Percentiles rank a stretch among this genome's conserved stretches.
phyloP scores from a whole-genome alignment of 768 basidiomycete species.

The Tephrocybe sp. region DNA sequence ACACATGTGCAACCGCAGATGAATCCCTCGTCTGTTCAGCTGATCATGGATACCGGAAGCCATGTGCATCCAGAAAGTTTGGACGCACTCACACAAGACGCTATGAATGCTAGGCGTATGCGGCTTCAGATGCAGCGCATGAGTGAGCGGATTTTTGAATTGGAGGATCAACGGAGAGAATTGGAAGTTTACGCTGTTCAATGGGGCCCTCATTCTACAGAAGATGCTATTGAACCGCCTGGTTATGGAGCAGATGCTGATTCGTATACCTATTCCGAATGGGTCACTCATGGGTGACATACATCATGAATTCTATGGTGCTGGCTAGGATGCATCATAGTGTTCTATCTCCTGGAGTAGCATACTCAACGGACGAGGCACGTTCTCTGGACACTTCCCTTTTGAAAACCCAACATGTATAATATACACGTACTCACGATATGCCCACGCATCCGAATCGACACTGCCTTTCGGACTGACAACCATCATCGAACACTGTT shows the following conservation, averaged over 20 bases:
- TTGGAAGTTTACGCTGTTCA: neutral
- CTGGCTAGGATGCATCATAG: neutral
- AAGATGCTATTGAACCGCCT: conserved; percentile 1
- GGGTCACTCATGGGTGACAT: neutral
- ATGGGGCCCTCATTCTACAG: neutral
- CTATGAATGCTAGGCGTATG: neutral
- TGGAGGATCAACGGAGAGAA: conserved; percentile 11
- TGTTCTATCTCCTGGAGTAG: neutral
- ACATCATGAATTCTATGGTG: neutral
- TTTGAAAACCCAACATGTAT: too few species aligned
- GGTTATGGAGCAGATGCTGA: conserved; percentile 6
- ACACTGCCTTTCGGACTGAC: too few species aligned
- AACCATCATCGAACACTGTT: too few species aligned
- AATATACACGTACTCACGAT: too few species aligned
- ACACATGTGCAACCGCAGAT: neutral
- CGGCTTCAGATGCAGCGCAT: conserved; percentile 4
- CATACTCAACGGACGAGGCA: neutral
- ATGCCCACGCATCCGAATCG: too few species aligned
- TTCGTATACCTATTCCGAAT: conserved; percentile 7
- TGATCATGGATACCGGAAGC: neutral
- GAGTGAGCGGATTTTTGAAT: conserved; percentile 7
- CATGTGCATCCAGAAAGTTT: neutral
- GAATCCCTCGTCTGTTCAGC: neutral
- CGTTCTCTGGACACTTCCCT: too few species aligned
- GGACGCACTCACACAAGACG: neutral